phyloP scores from a whole-genome alignment of 805 yeast genomes.

The Lachancea nothofagi region DNA sequence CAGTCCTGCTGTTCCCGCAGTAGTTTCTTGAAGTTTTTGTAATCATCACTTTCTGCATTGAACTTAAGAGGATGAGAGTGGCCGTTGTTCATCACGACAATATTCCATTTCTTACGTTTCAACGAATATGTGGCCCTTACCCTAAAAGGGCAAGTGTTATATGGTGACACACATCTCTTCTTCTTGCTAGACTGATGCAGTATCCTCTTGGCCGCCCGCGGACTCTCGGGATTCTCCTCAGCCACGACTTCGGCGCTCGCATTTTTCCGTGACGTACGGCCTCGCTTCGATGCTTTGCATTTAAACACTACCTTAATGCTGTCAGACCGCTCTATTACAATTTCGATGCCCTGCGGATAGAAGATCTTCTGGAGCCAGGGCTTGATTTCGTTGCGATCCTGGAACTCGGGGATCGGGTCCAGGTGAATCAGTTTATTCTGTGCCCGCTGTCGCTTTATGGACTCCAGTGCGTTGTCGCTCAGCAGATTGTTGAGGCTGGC shows the following conservation, averaged over 20 bases:
- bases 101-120: slow-evolving; percentile 49
- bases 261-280: slow-evolving; percentile 18
- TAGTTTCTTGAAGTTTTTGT: slow-evolving; percentile 31
- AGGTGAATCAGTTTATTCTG: slow-evolving; percentile 34
- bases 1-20: slow-evolving; percentile 26
- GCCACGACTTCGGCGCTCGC: neutral
- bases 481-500: slow-evolving; percentile 12
- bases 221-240: slow-evolving; percentile 10
- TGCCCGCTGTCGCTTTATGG: slow-evolving; percentile 19
- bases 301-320: slow-evolving; percentile 55
- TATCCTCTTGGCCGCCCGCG: slow-evolving; percentile 6
- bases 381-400: slow-evolving; percentile 46
- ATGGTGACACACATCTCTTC: slow-evolving; percentile 31
- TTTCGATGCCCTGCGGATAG: slow-evolving; percentile 44
- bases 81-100: slow-evolving; percentile 52
- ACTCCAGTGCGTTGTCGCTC: slow-evolving; percentile 18
- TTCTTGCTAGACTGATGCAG: slow-evolving; percentile 15
- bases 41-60: slow-evolving; percentile 33
- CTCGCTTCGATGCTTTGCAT: slow-evolving; percentile 43
- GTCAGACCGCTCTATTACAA: slow-evolving; percentile 61
- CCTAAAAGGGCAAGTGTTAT: slow-evolving; percentile 54
- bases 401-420: slow-evolving; percentile 36
- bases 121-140: slow-evolving; percentile 57
- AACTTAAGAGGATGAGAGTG: slow-evolving; percentile 50
- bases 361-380: slow-evolving; percentile 55